Evolutionary conservation across 2,329 filamentous ascomycete genomes (phyloP), one percentile per base, ranked within the genome.

Genomic region (Nigrospora osmanthi): DNA sequence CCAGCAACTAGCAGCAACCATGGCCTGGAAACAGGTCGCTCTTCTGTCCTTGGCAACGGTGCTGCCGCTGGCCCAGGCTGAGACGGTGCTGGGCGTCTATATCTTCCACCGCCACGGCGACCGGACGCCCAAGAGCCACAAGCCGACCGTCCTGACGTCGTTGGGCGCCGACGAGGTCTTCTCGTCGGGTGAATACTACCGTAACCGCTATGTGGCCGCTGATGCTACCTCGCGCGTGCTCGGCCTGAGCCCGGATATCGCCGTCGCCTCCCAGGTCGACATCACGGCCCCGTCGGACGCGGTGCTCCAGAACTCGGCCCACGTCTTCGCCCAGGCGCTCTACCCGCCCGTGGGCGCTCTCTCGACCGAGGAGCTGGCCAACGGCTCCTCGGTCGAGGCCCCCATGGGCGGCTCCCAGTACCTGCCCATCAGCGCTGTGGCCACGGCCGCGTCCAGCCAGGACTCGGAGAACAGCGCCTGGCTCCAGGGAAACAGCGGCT

Each of bases 81-180:
- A 94, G 69, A 86, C 82, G 1, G 73, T 93, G 28, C 73, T 95
- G 14, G 89, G 89, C 43, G 81, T 84, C 38, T 93, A 90, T 65
- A 81, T 95, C 65, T 95, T 94, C 72, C 81, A 88, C 55, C 85
- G 90, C 38, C 90, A 96, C 68, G 90, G 90, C 47, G 90, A 96
- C 65, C 81, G 90, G 45, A 91, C 89, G 1, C 69, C 87, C 51
- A 95, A 95, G 69, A 72, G 79, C 15, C 80, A 80, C 50, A 72
- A 81, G 38, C 85, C 85, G 12, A 80, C 87, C 28, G 75, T 76
- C 52, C 68, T 96, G 61, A 95, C 90, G 12, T 75, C 84, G 48
- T 75, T 95, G 42, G 90, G 90, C 31, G 89, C 90, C 59, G 68
- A 76, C 40, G 74, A 96, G 68, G 81, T 89, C 53, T 84, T 80